phyloP scores from a whole-genome alignment of 2,329 filamentous ascomycete species.

The Diplocarpon rosae region DNA sequence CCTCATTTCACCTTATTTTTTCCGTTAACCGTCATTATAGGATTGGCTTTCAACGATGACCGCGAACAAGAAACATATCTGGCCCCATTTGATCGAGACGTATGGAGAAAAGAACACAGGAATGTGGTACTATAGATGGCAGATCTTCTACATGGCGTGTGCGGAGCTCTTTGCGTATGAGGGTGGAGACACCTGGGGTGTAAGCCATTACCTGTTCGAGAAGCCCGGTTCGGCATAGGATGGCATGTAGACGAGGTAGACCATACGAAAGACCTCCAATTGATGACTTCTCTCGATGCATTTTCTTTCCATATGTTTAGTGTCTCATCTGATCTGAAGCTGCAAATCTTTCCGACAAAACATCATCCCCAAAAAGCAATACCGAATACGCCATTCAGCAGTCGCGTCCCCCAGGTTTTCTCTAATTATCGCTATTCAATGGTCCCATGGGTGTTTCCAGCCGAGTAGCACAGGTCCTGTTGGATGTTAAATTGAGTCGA shows the following conservation, averaged over 20 bases:
- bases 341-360: neutral
- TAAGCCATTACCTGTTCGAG: conserved; percentile 56
- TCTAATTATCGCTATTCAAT: conserved; percentile 41
- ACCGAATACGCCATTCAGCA: too few relatives aligned
- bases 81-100: conserved; percentile 52
- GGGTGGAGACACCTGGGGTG: conserved; percentile 56
- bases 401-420: neutral
- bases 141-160: conserved; percentile 63
- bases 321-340: neutral
- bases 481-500: conserved; percentile 11
- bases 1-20: neutral
- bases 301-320: conserved; percentile 7
- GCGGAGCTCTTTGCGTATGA: conserved; percentile 57
- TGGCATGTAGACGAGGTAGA: neutral
- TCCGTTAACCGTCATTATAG: conserved; percentile 23
- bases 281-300: neutral
- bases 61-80: conserved; percentile 46
- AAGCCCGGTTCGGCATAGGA: conserved; percentile 31
- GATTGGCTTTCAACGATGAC: conserved; percentile 54
- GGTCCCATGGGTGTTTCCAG: conserved; percentile 95
- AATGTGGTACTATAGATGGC: conserved; percentile 60
- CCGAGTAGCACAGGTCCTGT: conserved; percentile 68
- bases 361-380: too few relatives aligned
- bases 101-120: conserved; percentile 49
- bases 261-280: neutral